Percentiles rank a stretch among this genome's conserved stretches.
Conservation (phyloP, 116 monocot species). For the Posidonia oceanica region DNA sequence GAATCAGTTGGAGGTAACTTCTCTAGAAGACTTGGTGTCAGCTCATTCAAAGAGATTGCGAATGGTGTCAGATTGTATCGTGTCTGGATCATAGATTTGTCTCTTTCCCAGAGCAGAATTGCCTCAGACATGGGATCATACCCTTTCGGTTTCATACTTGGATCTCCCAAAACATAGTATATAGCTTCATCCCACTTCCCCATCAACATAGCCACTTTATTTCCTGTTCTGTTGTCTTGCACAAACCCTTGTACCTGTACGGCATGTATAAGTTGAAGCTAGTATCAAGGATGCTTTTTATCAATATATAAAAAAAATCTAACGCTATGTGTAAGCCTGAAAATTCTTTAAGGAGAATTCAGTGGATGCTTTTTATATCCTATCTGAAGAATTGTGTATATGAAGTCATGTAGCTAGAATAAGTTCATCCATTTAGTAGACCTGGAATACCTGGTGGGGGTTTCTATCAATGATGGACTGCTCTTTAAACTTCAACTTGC, state of each 20-base stretch:
- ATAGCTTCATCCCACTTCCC: conserved; percentile 98
- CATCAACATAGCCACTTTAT: conserved; percentile 82
- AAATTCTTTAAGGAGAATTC: too few relatives aligned
- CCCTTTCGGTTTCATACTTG: conserved; percentile 68
- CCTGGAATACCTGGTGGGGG: conserved; percentile 65
- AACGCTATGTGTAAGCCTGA: neutral
- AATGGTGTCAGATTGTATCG: conserved; percentile 90
- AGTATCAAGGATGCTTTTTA: neutral
- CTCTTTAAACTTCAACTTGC: conserved; percentile 92
- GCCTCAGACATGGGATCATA: conserved; percentile 98
- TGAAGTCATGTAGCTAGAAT: neutral
- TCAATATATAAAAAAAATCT: neutral
- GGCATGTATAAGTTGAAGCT: neutral
- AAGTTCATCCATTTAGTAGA: neutral
- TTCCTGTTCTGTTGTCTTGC: conserved; percentile 72
- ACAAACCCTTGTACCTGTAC: conserved; percentile 90
- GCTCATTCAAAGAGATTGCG: conserved; percentile 86
- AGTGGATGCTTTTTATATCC: neutral
- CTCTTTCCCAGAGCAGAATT: conserved; percentile 74
- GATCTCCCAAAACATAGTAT: conserved; percentile 90
- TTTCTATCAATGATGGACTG: conserved; percentile 91
- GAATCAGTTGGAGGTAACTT: conserved; percentile 90
- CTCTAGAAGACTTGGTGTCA: conserved; percentile 38
- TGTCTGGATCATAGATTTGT: conserved; percentile 59
- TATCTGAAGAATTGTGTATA: neutral